phyloP scores from a whole-genome alignment of 805 yeast genomes.

The Lachancea lanzarotensis region DNA sequence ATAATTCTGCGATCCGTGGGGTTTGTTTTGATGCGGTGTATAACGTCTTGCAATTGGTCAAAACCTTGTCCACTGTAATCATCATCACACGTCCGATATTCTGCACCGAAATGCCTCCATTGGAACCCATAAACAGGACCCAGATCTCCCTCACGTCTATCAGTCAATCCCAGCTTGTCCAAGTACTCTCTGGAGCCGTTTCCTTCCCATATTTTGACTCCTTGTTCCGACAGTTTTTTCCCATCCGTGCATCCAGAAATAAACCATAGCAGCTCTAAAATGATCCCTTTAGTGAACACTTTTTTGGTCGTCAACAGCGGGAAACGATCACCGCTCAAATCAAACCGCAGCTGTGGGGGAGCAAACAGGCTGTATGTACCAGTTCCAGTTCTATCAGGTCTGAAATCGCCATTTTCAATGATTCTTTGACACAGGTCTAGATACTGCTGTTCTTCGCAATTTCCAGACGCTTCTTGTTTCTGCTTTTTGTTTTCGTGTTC shows the following conservation, averaged over 20 bases:
- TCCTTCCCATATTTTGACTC: conserved; percentile 99
- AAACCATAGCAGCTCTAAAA: conserved; percentile 91
- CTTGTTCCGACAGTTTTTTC: conserved; percentile 64
- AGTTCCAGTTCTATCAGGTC: conserved; percentile 97
- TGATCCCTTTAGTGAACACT: conserved; percentile 83
- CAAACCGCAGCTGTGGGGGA: conserved; percentile 91
- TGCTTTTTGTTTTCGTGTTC: conserved; percentile 2
- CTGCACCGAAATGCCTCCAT: conserved; percentile 99
- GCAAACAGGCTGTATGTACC: conserved; percentile 90
- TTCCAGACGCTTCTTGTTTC: conserved; percentile 14
- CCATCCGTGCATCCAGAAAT: conserved; percentile 87
- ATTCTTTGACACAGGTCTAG: conserved; percentile 73
- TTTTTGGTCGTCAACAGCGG: conserved; percentile 91
- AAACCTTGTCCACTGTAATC: conserved; percentile 85
- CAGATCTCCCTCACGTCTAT: conserved; percentile 85
- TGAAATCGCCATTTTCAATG: conserved; percentile 75
- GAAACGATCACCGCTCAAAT: conserved; percentile 60
- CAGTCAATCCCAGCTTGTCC: conserved; percentile 71
- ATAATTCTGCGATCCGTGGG: conserved; percentile 95
- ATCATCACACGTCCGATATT: conserved; percentile 76
- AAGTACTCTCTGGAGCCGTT: conserved; percentile 90
- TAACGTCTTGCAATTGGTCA: conserved; percentile 80
- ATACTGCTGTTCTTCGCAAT: conserved; percentile 75
- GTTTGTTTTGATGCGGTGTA: conserved; percentile 70
- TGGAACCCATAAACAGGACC: conserved; percentile 99